phyloP scores from a whole-genome alignment of 352 stramenopile genomes.

The Phytophthora citrophthora region DNA sequence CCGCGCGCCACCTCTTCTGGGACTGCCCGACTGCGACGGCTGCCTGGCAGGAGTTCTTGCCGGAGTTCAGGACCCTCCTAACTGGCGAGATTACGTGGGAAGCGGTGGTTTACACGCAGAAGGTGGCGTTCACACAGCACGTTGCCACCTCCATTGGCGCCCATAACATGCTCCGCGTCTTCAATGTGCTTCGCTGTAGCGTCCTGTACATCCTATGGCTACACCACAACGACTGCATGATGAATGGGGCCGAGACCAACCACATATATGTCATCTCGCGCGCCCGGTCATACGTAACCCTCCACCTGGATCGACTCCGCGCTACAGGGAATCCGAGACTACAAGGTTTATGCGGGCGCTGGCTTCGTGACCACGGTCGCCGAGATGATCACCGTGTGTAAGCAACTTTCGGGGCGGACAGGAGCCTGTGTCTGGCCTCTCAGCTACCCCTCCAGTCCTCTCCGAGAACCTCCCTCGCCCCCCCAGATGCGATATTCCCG shows the following conservation, averaged over 20 bases:
- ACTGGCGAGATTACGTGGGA: neutral
- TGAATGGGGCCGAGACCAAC: neutral
- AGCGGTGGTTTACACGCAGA: constrained; percentile 4
- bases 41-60: neutral
- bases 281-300: constrained; percentile 1
- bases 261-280: neutral
- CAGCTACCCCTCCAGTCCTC: too few species aligned
- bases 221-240: constrained; percentile 12
- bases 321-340: neutral
- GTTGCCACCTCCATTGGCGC: neutral
- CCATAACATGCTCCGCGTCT: constrained; percentile 24
- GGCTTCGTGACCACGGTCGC: neutral
- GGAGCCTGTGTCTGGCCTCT: too few species aligned
- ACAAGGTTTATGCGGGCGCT: neutral
- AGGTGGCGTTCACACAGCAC: neutral
- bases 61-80: neutral
- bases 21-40: neutral
- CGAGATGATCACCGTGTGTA: too few species aligned
- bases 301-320: constrained; percentile 6
- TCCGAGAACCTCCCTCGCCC: too few species aligned
- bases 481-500: too few species aligned
- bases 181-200: constrained; percentile 23
- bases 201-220: constrained; percentile 21
- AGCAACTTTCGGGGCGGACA: too few species aligned
- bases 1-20: constrained; percentile 21